Evolutionary conservation across 1,139 yeast species (phyloP).

Genomic region (Lodderomyces theae): DNA sequence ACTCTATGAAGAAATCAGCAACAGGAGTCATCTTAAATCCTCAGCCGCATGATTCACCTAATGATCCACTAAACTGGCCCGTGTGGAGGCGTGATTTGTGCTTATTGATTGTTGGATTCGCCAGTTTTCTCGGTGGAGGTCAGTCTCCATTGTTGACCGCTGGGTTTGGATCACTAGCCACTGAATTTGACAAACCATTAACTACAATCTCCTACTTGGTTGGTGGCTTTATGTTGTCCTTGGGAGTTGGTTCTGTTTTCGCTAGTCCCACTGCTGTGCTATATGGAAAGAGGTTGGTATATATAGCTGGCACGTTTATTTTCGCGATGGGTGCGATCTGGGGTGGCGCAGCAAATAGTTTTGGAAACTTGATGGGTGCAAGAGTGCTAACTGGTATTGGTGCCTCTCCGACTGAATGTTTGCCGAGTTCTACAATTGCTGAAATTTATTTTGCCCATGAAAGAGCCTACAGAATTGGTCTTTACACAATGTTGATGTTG

Average conservation of each 20-base stretch:
- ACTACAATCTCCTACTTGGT: slow-evolving; percentile 52
- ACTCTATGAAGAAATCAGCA: slow-evolving; percentile 39
- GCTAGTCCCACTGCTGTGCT: slow-evolving; percentile 60
- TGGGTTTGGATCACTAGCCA: slow-evolving; percentile 43
- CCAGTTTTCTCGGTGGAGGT: slow-evolving; percentile 62
- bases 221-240: slow-evolving; percentile 58
- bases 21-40: slow-evolving; percentile 63
- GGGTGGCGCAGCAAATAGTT: slow-evolving; percentile 50
- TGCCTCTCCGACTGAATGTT: slow-evolving; percentile 59
- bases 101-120: slow-evolving; percentile 52
- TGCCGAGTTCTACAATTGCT: slow-evolving; percentile 61
- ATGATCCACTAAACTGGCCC: slow-evolving; percentile 78
- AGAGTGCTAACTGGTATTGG: slow-evolving; percentile 59
- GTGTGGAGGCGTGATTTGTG: slow-evolving; percentile 57
- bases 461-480: slow-evolving; percentile 61
- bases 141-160: slow-evolving; percentile 62
- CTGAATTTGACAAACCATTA: slow-evolving; percentile 43
- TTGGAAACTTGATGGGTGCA: slow-evolving; percentile 55
- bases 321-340: slow-evolving; percentile 55
- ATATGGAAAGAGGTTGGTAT: slow-evolving; percentile 59
- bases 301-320: slow-evolving; percentile 47
- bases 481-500: slow-evolving; percentile 56
- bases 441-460: slow-evolving; percentile 66
- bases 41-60: slow-evolving; percentile 73
- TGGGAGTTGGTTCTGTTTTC: slow-evolving; percentile 57